Conservation (phyloP, 768 basidiomycete genomes). For the Lyophyllum decastes region DNA sequence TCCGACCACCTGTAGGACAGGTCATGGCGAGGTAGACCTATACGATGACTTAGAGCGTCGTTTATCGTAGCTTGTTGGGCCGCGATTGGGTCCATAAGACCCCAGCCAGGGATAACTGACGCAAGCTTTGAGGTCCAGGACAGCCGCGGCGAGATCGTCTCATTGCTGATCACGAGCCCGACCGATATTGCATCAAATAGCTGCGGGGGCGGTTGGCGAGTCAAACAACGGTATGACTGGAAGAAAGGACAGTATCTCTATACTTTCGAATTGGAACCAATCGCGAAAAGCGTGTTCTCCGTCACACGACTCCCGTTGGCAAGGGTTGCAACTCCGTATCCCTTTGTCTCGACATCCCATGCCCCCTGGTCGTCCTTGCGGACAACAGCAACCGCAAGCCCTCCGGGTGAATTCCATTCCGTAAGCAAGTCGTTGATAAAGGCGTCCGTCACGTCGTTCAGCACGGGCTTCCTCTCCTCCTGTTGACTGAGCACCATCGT, state of each 20-base stretch:
- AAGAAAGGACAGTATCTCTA: background rate
- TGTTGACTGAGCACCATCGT: background rate
- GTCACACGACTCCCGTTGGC: conserved; percentile 2
- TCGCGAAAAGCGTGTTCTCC: conserved; percentile 7
- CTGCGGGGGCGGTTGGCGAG: conserved; percentile 8
- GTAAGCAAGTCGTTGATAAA: conserved; percentile 23
- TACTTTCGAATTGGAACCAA: conserved; percentile 12
- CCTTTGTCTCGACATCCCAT: conserved; percentile 19
- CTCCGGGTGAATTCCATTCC: conserved; percentile 28
- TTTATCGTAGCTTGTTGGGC: conserved; percentile 16
- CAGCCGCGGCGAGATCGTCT: conserved; percentile 24
- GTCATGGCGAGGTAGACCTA: conserved; percentile 18
- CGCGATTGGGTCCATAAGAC: conserved; percentile 22
- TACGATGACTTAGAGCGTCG: conserved; percentile 21
- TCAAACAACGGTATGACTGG: too few species aligned
- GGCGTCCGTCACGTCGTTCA: conserved; percentile 19
- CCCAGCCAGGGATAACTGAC: conserved; percentile 25
- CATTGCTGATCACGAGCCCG: conserved; percentile 28
- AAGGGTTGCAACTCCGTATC: background rate
- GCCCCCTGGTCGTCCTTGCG: conserved; percentile 18
- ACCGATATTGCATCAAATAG: conserved; percentile 25
- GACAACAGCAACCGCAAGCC: conserved; percentile 29
- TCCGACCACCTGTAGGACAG: conserved; percentile 7
- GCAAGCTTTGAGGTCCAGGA: conserved; percentile 17
- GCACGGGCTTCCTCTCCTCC: conserved; percentile 4